Percentiles rank a stretch among this genome's conserved stretches.
Evolutionary conservation across 352 stramenopile genomes (phyloP).

Genomic region (Pythium scleroteichum): DNA sequence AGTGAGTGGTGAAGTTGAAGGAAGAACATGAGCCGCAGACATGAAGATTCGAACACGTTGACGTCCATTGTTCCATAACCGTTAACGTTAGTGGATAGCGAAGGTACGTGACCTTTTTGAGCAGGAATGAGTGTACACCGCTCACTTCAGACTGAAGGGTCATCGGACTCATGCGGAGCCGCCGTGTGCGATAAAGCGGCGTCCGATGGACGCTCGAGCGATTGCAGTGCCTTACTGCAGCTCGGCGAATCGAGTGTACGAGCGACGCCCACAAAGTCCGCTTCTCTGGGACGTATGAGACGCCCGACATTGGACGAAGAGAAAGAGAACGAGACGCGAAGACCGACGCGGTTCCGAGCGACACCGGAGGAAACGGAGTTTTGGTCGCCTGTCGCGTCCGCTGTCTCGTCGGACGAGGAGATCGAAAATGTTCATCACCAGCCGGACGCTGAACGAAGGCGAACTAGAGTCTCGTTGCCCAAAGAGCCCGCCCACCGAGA

Average conservation of each 20-base stretch:
- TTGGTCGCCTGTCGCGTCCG: not conserved
- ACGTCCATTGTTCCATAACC: conserved; percentile 5
- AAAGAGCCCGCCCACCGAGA: not conserved
- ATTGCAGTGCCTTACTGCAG: too few relatives aligned
- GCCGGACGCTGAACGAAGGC: not conserved
- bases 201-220: too few relatives aligned
- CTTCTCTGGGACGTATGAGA: not conserved
- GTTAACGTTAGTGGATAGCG: conserved; percentile 8
- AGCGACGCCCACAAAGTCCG: not conserved
- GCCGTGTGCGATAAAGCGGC: too few relatives aligned
- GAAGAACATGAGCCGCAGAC: not conserved
- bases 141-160: not conserved
- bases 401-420: conserved; percentile 16
- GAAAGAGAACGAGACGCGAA: not conserved
- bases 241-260: too few relatives aligned
- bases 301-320: not conserved
- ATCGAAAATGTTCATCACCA: conserved; percentile 13
- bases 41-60: conserved; percentile 19
- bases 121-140: not conserved
- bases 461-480: not conserved
- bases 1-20: conserved; percentile 16
- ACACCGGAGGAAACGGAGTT: too few relatives aligned
- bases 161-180: not conserved
- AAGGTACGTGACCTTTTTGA: not conserved
- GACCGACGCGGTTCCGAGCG: not conserved